Conservation (phyloP, 2,329 filamentous ascomycete species). For the Phialemonium atrogriseum region DNA sequence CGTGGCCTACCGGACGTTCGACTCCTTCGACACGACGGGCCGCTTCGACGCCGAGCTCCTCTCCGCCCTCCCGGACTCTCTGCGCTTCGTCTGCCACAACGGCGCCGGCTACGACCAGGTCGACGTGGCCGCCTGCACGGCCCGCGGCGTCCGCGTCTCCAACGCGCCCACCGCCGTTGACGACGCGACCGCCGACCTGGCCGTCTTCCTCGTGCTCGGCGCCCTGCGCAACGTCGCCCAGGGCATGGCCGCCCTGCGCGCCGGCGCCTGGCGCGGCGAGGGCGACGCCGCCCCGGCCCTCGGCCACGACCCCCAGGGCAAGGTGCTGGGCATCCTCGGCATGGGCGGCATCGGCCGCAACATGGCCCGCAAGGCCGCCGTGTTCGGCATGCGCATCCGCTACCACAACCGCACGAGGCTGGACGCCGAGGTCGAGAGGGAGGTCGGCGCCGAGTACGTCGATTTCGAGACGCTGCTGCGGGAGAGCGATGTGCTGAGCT, state of each 20-base stretch:
- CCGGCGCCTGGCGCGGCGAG: conserved; percentile 58
- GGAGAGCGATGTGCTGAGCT: conserved; percentile 66
- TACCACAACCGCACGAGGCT: conserved; percentile 67
- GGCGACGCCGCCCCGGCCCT: conserved; percentile 41
- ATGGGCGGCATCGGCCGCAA: conserved; percentile 83
- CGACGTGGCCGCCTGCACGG: conserved; percentile 63
- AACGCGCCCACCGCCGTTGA: conserved; percentile 78
- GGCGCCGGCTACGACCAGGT: conserved; percentile 82
- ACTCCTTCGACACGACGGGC: conserved; percentile 56
- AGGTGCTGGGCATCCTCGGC: conserved; percentile 70
- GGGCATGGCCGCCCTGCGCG: conserved; percentile 56
- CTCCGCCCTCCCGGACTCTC: conserved; percentile 39
- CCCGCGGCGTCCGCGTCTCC: conserved; percentile 59
- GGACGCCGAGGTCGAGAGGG: conserved; percentile 39
- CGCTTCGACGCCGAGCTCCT: conserved; percentile 64
- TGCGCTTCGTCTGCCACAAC: conserved; percentile 54
- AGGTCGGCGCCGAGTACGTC: conserved; percentile 57
- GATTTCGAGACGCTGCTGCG: conserved; percentile 64
- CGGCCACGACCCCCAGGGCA: conserved; percentile 72
- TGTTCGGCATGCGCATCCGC: conserved; percentile 66
- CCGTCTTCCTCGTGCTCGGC: conserved; percentile 73
- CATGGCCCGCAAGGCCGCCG: conserved; percentile 63
- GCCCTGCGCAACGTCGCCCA: conserved; percentile 66
- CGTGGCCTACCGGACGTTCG: conserved; percentile 64
- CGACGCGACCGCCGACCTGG: conserved; percentile 74